phyloP scores from a whole-genome alignment of 31 red algal species.

The Endocladia muricata region DNA sequence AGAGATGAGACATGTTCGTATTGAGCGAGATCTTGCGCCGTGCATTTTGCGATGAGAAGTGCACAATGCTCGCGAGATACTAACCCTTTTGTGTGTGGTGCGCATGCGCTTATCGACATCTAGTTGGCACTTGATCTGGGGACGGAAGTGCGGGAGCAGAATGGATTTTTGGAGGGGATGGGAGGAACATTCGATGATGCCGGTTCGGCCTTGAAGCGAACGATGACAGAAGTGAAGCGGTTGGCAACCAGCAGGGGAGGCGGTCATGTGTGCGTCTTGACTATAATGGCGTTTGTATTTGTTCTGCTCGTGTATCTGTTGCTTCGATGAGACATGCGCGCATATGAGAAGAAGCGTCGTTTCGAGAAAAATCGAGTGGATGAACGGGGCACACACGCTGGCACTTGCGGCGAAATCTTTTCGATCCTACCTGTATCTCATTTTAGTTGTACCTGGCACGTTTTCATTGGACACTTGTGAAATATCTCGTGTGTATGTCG shows the following conservation, averaged over 20 bases:
- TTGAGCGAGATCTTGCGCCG: too few relatives aligned
- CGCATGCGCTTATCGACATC: background rate
- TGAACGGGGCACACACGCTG: too few relatives aligned
- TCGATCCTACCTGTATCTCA: too few relatives aligned
- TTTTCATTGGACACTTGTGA: too few relatives aligned
- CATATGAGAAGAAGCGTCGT: background rate
- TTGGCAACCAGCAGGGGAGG: conserved; percentile 33
- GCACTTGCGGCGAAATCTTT: too few relatives aligned
- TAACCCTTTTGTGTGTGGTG: background rate
- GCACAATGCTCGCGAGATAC: too few relatives aligned
- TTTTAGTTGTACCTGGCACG: too few relatives aligned
- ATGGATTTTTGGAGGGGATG: conserved; percentile 68
- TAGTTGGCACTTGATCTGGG: conserved; percentile 68
- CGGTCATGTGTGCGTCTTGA: conserved; percentile 54
- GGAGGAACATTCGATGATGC: conserved; percentile 39
- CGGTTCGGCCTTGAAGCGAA: conserved; percentile 18
- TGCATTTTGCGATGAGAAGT: too few relatives aligned
- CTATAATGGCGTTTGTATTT: conserved; percentile 63
- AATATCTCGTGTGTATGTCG: too few relatives aligned
- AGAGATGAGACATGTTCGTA: conserved; percentile 50
- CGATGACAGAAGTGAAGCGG: conserved; percentile 28
- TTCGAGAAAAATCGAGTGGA: too few relatives aligned
- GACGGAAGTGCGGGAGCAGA: conserved; percentile 63
- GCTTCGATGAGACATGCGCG: conserved; percentile 19
- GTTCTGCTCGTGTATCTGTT: conserved; percentile 75